Evolutionary conservation across 2,329 filamentous ascomycete species (phyloP), one percentile per base, ranked within the genome.

Genomic region (Stachybotrys chlorohalonatus): DNA sequence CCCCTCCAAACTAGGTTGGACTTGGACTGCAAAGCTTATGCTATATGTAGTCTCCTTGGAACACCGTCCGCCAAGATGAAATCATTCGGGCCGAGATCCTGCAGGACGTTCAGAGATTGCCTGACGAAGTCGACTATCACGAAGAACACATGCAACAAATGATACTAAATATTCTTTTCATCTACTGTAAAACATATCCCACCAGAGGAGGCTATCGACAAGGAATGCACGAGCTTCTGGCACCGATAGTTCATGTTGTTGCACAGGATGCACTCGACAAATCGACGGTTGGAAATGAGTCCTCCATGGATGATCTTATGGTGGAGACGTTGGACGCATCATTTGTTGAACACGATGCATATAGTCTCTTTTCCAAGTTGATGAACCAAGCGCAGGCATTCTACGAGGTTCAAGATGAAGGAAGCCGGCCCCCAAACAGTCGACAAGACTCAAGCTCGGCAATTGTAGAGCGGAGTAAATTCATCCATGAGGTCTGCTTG

Each of bases 151-250:
- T 89, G 1, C 94, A 97, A 68, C 79, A 78, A 47, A 88, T 90
- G 70, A 85, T 99, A 63, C 74, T 95, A 36, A 89, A 99, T 66
- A 85, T 96, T 36, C 77, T 99, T 39, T 99, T 97, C 70, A 82
- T 99, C 60, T 97, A 92, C 72, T 94, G 91, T 73, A 97, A 96
- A 70, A 80, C 95, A 53, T 90, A 97, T 65, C 90, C 90, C 1
- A 84, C 87, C 61, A 80, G 90, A 53, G 90, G 90, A 15, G 91
- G 84, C 16, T 99, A 99, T 68, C 84, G 94, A n/a, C 94, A 99
- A 73, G 94, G 94, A 11, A 99, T 99, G 93, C 94, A 99, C 68
- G 94, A 99, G 71, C 76, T 99, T 48, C 77, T 97, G 13, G 94
- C 94, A 0, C 92, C 94, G 0, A 84, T 99, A 45, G 75, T 96